These are phyloP conservation scores for Phyllosticta citriasiana DNA, from an alignment of 2,329 filamentous ascomycete species.

Conservation along the genomic window DNA sequence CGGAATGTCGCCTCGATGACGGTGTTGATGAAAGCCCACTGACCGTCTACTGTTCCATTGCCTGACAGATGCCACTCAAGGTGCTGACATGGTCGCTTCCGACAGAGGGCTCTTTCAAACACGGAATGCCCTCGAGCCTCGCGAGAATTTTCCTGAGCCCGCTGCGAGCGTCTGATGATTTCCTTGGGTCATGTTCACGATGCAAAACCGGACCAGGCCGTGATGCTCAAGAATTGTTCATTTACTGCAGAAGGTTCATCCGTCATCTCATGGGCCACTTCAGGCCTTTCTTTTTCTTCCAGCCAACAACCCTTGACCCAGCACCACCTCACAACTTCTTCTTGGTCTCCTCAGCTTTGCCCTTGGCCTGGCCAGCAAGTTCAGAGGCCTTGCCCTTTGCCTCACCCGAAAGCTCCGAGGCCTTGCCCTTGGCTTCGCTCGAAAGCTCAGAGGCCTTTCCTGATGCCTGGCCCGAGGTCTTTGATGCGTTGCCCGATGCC, in stretches of 20 bases:
- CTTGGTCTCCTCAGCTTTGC: slow-evolving; percentile 30
- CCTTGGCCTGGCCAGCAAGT: slow-evolving; percentile 36
- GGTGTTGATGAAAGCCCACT: no score
- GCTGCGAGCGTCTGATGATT: no score
- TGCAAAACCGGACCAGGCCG: background rate
- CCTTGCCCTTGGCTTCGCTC: slow-evolving; percentile 29
- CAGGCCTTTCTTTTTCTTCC: background rate
- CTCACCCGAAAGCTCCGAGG: slow-evolving; percentile 28
- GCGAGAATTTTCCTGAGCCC: no score
- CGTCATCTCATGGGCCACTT: background rate
- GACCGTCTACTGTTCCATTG: no score
- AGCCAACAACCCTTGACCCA: background rate
- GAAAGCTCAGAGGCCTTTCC: slow-evolving; percentile 22
- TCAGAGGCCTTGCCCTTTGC: slow-evolving; percentile 34
- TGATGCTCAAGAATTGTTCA: background rate
- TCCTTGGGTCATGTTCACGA: background rate
- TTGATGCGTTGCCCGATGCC: slow-evolving; percentile 27
- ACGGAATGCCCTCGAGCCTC: no score
- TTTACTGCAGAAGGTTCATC: background rate
- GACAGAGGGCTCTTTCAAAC: no score
- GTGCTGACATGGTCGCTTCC: no score
- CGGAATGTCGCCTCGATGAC: no score
- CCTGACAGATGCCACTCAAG: no score
- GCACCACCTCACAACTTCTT: slow-evolving; percentile 10
- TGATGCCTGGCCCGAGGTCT: slow-evolving; percentile 27